Evolutionary conservation across 805 yeast species (phyloP).

Genomic region (Blastobotrys peoriensis): DNA sequence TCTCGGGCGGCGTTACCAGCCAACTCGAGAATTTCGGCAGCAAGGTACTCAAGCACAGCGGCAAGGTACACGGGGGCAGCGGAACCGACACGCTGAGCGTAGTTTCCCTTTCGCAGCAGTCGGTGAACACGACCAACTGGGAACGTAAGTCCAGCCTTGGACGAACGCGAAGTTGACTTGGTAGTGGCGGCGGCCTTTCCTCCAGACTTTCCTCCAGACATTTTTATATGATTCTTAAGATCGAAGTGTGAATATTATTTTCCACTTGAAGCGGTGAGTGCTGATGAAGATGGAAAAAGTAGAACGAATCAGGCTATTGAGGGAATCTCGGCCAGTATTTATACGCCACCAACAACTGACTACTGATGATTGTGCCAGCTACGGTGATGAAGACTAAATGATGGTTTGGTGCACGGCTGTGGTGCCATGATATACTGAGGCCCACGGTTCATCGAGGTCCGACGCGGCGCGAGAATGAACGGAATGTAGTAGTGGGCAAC

Average conservation of each 20-base stretch:
- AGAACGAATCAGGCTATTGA: slow-evolving; percentile 10
- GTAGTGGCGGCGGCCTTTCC: slow-evolving; percentile 94
- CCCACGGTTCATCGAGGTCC: no score
- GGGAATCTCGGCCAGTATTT: slow-evolving; percentile 4
- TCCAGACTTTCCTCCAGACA: slow-evolving; percentile 77
- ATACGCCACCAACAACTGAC: background rate
- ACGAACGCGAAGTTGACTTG: slow-evolving; percentile 96
- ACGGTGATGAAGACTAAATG: background rate
- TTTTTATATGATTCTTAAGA: slow-evolving; percentile 30
- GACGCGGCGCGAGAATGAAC: no score
- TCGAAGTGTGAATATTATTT: slow-evolving; percentile 19
- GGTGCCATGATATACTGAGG: no score
- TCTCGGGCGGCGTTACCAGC: slow-evolving; percentile 99
- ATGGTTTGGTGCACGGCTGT: no score
- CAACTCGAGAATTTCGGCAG: slow-evolving; percentile 96
- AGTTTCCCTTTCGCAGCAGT: slow-evolving; percentile 92
- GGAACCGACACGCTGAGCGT: slow-evolving; percentile 98
- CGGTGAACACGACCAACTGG: slow-evolving; percentile 99
- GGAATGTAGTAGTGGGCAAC: no score
- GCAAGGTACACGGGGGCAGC: slow-evolving; percentile 98
- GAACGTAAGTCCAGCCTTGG: slow-evolving; percentile 98
- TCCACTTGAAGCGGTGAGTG: slow-evolving; percentile 12
- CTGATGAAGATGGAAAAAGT: slow-evolving; percentile 19
- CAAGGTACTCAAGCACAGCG: slow-evolving; percentile 92
- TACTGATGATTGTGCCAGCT: background rate